Base-by-base conservation (phyloP, 2,329 filamentous ascomycete genomes). In the Aspergillus tubingensis region DNA sequence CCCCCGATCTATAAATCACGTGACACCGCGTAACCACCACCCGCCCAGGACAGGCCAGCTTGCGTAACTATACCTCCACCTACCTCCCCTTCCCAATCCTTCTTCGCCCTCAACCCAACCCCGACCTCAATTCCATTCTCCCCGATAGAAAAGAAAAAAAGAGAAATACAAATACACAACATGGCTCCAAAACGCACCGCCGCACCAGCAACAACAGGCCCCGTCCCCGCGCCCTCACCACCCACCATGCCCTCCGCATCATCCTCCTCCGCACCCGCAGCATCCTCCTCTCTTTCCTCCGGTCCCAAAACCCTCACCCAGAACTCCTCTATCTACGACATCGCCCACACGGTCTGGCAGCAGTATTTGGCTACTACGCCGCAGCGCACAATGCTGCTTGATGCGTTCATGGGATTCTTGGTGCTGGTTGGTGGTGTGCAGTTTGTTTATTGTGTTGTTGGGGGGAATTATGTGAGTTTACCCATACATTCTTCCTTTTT, bases 371-470 rank as follows among this genome's bases (percentile, higher is more conserved):
- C 89, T 67, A 84, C 87, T 68, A 99, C 95, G 48, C 88, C 94
- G 50, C 93, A 96, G 83, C 88, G 94, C 64, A 94, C 90, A 51
- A 95, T 96, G 85, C 85, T 99, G 63, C 85, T 98, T 64, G 95
- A 99, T 77, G 85, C 86, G 38, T 99, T 99, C 77, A 88, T 99
- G 86, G 86, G 79, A 3, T 99, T 97, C 76, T 81, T 99, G 61
- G 87, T 95, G 21, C 83, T 88, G 1, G 91, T 96, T 4, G 95
- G 92, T 54, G 91, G 82, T n/a, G 76, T 98, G 70, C 95, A 99
- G 79, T 98, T 99, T 77, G 76, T 91, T 62, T 99, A 99, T 80
- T 97, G 94, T 76, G 82, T 97, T 58, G 73, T 98, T 68, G 92
- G 88, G 57, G 95, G 95, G 67, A 98, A 97, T 79, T 99, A 94